Evolutionary conservation across 345 rosid genomes (phyloP), one percentile per base, ranked within the genome.

Genomic region (Pistacia integerrima): DNA sequence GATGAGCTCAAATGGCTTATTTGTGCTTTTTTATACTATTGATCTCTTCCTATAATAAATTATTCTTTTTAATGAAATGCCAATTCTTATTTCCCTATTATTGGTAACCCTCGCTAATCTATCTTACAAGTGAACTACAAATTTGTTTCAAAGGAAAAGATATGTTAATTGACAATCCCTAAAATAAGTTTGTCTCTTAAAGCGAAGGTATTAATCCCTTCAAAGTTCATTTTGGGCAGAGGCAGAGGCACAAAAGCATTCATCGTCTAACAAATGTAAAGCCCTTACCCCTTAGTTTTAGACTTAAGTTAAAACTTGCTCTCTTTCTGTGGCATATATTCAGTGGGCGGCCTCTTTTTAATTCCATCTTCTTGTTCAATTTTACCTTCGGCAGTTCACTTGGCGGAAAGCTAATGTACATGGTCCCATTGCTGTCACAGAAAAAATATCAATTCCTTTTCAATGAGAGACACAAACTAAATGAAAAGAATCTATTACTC

Each of bases 401-500:
- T 49, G 83, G 82, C 30, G 7, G 2, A 60, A 57, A 69, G 9
- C 35, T 11, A 49, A 17, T 70, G 51, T 1, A 66, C 82, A 28
- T 79, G 83, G 83, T 18, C 69, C 74, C 68, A 33, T 74, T 6
- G 4, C 13, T 8, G 41, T 67, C 73, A 20, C 62, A 59, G 28
- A 35, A 56, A 74, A 82, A 76, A 76, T 74, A 78, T 79, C 83
- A 64, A 3, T 11, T 17, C 78, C 72, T 76, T 41, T 73, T 68
- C 74, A 52, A 14, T 20, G 20, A 64, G 25, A 4, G 75, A 70
- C 77, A 20, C 54, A 63, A 72, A 4, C 69, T 30, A 60, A 54
- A 4, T 46, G 4, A 49, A 17, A 22, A 72, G 65, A 59, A 76
- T 76, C 77, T 59, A 59, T 30, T 16, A 20, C 71, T 10, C 22